phyloP scores from a whole-genome alignment of 23 red algal species.

The Agarophyton chilense region DNA sequence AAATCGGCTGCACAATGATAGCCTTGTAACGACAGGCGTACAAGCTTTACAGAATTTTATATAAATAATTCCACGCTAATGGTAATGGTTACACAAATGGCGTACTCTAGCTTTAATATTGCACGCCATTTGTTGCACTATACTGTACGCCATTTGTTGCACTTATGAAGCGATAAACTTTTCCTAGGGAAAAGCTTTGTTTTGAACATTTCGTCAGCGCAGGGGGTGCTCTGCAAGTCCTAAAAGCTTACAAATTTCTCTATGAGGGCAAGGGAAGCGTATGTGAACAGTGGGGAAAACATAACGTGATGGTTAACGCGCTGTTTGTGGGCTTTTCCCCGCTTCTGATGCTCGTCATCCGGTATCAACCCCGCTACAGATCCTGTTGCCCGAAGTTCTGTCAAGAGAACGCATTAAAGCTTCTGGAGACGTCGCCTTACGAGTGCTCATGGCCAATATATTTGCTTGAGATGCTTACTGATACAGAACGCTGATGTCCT shows the following conservation, averaged over 20 bases:
- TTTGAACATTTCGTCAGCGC: conserved; percentile 3
- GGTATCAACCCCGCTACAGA: conserved; percentile 30
- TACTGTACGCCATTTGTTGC: too few species aligned
- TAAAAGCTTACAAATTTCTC: not conserved
- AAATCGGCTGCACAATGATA: too few species aligned
- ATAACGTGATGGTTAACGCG: conserved; percentile 17
- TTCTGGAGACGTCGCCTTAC: conserved; percentile 26
- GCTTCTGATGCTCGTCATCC: conserved; percentile 70
- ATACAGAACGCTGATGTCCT: conserved; percentile 12
- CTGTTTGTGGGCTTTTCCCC: conserved; percentile 58
- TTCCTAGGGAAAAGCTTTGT: too few species aligned
- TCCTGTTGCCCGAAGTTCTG: conserved; percentile 59
- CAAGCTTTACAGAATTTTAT: too few species aligned
- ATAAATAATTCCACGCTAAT: too few species aligned
- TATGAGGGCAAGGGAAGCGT: conserved; percentile 5
- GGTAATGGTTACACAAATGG: too few species aligned
- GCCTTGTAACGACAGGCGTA: too few species aligned
- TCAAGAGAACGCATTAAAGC: conserved; percentile 5
- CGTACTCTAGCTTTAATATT: too few species aligned
- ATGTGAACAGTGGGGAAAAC: conserved; percentile 16
- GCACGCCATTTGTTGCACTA: too few species aligned
- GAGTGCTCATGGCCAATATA: not conserved
- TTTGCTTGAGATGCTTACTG: conserved; percentile 30
- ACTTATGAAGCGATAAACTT: too few species aligned
- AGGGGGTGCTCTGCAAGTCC: conserved; percentile 27